Evolutionary conservation across 768 basidiomycete species (phyloP).

Genomic region (Collybiopsis luxurians): DNA sequence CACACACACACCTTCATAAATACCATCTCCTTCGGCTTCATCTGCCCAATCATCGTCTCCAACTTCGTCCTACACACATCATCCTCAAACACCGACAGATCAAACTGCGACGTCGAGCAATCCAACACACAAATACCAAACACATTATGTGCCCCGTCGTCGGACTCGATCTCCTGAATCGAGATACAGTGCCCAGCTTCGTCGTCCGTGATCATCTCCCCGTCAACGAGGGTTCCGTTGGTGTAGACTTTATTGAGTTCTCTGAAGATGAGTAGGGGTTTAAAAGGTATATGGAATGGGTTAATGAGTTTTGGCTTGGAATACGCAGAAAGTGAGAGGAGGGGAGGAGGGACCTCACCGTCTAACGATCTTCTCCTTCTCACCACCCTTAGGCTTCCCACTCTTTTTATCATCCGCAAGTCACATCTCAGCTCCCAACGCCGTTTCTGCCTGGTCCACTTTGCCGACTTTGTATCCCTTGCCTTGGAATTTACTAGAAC

Average conservation of each 20-base stretch:
- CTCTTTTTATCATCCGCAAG: slow-evolving; percentile 68
- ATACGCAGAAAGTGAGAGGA: too few species aligned
- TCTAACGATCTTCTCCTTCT: slow-evolving; percentile 85
- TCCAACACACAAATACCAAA: slow-evolving; percentile 94
- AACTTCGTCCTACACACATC: slow-evolving; percentile 90
- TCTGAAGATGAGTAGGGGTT: slow-evolving; percentile 29
- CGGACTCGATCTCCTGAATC: slow-evolving; percentile 63
- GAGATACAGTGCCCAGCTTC: slow-evolving; percentile 95
- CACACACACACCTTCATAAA: slow-evolving; percentile 82
- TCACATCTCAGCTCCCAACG: slow-evolving; percentile 96
- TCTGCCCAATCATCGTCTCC: slow-evolving; percentile 90
- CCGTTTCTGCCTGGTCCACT: slow-evolving; percentile 96
- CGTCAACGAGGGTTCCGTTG: slow-evolving; percentile 92
- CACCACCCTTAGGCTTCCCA: slow-evolving; percentile 54
- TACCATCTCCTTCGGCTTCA: slow-evolving; percentile 88
- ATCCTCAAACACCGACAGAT: slow-evolving; percentile 85
- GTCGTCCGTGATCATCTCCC: slow-evolving; percentile 84
- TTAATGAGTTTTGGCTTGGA: too few species aligned
- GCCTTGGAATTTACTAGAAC: slow-evolving; percentile 71
- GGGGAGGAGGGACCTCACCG: slow-evolving; percentile 39
- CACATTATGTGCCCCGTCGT: slow-evolving; percentile 41
- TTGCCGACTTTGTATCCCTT: slow-evolving; percentile 95
- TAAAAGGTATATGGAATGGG: too few species aligned
- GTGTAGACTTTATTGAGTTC: slow-evolving; percentile 97
- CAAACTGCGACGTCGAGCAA: slow-evolving; percentile 94